phyloP scores from a whole-genome alignment of 768 basidiomycete species.

The Lentinula guzmanii region DNA sequence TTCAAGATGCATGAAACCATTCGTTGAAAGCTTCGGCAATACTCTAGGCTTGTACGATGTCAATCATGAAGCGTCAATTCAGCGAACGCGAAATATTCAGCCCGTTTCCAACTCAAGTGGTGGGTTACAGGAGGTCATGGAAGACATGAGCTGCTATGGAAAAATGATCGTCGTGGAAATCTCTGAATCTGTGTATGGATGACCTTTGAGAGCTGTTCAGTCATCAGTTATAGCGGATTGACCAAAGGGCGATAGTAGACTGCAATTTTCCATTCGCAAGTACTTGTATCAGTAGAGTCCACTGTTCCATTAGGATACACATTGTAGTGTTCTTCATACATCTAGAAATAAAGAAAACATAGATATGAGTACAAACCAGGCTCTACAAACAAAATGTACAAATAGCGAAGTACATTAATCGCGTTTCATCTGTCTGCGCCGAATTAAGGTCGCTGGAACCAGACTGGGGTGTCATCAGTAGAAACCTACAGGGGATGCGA shows the following conservation, averaged over 20 bases:
- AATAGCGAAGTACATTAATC: background rate
- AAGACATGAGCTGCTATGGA: too few relatives aligned
- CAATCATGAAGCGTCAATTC: too few relatives aligned
- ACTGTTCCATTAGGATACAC: background rate
- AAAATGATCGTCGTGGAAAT: too few relatives aligned
- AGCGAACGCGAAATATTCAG: too few relatives aligned
- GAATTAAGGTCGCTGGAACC: background rate
- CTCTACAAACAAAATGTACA: background rate
- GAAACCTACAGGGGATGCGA: background rate
- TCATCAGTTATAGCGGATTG: too few relatives aligned
- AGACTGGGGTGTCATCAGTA: background rate
- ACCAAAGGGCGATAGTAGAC: too few relatives aligned
- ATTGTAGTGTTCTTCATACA: background rate
- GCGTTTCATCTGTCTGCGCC: background rate
- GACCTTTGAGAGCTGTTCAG: too few relatives aligned
- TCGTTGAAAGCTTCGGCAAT: conserved; percentile 31
- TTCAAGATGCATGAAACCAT: conserved; percentile 81
- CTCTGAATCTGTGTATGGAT: too few relatives aligned
- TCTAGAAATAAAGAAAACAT: background rate
- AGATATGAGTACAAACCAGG: background rate
- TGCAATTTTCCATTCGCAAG: too few relatives aligned
- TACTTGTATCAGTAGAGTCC: background rate
- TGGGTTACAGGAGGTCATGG: too few relatives aligned
- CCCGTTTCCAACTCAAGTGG: too few relatives aligned
- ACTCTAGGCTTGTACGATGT: too few relatives aligned